phyloP scores from a whole-genome alignment of 2,329 filamentous ascomycete genomes.

The Rhynchosporium secalis region DNA sequence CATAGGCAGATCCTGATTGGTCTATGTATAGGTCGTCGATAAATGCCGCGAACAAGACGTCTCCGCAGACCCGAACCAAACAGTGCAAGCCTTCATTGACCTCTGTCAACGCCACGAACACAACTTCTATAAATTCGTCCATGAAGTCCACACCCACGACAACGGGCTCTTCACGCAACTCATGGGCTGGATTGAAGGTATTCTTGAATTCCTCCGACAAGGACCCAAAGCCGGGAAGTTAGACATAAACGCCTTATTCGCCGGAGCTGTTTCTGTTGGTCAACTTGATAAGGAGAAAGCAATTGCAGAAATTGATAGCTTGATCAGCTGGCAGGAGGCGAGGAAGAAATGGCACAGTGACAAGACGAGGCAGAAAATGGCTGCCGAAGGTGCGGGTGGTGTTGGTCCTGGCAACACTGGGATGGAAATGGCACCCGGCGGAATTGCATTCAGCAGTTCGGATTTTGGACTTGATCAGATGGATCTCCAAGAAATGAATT shows the following conservation, averaged over 20 bases:
- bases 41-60: conserved; percentile 73
- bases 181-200: conserved; percentile 96
- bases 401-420: conserved; percentile 42
- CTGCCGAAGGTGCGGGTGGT: conserved; percentile 63
- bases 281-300: conserved; percentile 71
- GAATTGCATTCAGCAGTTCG: conserved; percentile 65
- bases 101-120: conserved; percentile 92
- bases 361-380: conserved; percentile 99
- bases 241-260: conserved; percentile 92
- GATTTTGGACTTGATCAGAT: conserved; percentile 90
- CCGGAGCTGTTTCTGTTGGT: conserved; percentile 69
- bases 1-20: conserved; percentile 13
- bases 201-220: conserved; percentile 86
- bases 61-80: conserved; percentile 94
- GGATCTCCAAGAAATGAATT: conserved; percentile 82
- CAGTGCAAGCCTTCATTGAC: conserved; percentile 96
- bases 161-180: conserved; percentile 94
- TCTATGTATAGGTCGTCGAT: conserved; percentile 55
- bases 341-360: conserved; percentile 98
- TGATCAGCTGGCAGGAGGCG: conserved; percentile 93
- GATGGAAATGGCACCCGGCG: conserved; percentile 53
- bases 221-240: conserved; percentile 83
- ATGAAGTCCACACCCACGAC: conserved; percentile 95
- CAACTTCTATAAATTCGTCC: conserved; percentile 98
- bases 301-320: conserved; percentile 75